A percentile compares a stretch with the other conserved stretches of the same genome.
These are phyloP conservation scores for Astragalus glycyphyllos DNA, from an alignment of 306 rosid species.

Conservation along the genomic window DNA sequence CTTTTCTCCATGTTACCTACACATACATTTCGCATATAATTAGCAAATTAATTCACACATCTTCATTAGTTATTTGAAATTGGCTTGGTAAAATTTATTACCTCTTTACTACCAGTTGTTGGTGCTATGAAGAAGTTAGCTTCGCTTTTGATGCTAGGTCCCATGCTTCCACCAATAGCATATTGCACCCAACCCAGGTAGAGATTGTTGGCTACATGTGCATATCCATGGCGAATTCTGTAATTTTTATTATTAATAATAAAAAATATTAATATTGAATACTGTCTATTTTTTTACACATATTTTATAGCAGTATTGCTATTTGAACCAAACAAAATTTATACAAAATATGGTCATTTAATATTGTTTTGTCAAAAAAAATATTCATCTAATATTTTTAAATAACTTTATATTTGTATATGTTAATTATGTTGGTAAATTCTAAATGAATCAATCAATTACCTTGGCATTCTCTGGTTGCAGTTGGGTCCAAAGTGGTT, in stretches of 20 bases:
- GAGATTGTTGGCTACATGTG: conserved; percentile 56
- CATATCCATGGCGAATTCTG: conserved; percentile 49
- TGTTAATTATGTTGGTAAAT: no score
- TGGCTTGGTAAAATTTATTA: neutral
- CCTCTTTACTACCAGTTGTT: conserved; percentile 46
- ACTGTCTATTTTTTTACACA: no score
- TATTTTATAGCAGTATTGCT: no score
- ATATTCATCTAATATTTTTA: neutral
- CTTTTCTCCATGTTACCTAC: conserved; percentile 54
- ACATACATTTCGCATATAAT: neutral
- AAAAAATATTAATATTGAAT: no score
- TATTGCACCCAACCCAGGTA: conserved; percentile 51
- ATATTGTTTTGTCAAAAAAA: no score
- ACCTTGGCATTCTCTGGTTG: no score
- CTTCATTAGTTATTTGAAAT: neutral
- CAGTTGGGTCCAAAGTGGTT: no score
- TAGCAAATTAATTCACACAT: neutral
- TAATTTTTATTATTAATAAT: neutral
- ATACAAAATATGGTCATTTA: neutral
- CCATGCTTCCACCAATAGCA: conserved; percentile 53
- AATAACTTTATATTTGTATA: no score
- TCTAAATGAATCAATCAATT: no score
- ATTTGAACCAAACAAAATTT: no score
- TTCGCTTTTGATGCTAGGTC: no score
- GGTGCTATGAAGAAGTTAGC: conserved; percentile 60